These are phyloP conservation scores for Silene uniflora DNA, from an alignment of 148 eudicot species.

Conservation along the genomic window DNA sequence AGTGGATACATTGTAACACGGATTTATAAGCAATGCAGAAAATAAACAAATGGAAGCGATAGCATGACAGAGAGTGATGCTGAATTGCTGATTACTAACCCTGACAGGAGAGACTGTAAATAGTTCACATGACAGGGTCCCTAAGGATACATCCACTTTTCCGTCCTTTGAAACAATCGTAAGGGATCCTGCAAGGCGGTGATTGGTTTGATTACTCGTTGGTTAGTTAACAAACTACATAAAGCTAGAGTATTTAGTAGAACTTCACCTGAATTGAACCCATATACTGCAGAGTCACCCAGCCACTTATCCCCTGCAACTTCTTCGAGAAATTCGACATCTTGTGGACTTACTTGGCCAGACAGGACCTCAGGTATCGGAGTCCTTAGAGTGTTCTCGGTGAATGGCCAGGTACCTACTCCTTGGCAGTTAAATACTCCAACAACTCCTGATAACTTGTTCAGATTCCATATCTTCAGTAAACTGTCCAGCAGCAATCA, in stretches of 20 bases:
- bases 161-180: conserved; percentile 28
- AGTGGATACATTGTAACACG: too few species aligned
- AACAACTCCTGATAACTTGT: conserved; percentile 35
- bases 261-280: conserved; percentile 44
- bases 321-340: conserved; percentile 49
- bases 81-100: conserved; percentile 31
- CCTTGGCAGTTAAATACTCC: conserved; percentile 50
- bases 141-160: conserved; percentile 34
- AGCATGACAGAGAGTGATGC: neutral
- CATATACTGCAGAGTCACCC: conserved; percentile 47
- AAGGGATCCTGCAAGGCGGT: conserved; percentile 31
- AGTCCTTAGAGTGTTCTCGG: conserved; percentile 16
- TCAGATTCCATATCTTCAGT: conserved; percentile 43
- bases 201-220: neutral
- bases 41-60: too few species aligned
- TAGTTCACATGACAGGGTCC: conserved; percentile 39
- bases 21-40: too few species aligned
- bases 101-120: conserved; percentile 46
- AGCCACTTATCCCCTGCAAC: conserved; percentile 38
- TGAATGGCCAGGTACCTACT: conserved; percentile 51
- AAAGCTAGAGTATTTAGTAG: neutral
- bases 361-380: conserved; percentile 21
- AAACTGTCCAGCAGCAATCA: conserved; percentile 19
- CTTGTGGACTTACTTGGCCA: conserved; percentile 37
- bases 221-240: neutral